Conservation (phyloP, 805 yeast genomes). For the Pichia eremophila region DNA sequence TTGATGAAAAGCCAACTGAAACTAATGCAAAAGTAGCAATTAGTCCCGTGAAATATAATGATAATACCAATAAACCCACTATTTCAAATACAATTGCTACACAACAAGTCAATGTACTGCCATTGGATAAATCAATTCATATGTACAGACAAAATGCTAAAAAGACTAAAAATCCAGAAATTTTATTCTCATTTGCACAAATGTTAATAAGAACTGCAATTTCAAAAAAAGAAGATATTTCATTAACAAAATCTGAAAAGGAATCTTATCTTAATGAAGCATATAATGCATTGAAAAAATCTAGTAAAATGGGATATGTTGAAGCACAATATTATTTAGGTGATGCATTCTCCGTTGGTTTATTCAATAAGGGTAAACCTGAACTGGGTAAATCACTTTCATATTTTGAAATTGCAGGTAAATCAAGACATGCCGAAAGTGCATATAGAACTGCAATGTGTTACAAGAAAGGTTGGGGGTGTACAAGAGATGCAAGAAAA, state of each 20-base stretch:
- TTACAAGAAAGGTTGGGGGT: conserved; percentile 90
- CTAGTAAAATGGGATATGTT: conserved; percentile 31
- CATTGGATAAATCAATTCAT: conserved; percentile 59
- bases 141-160: conserved; percentile 80
- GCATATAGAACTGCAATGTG: conserved; percentile 88
- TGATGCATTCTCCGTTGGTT: conserved; percentile 84
- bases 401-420: conserved; percentile 82
- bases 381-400: conserved; percentile 69
- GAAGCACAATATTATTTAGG: conserved; percentile 90
- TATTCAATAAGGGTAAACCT: conserved; percentile 52
- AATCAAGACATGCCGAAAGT: conserved; percentile 85
- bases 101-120: conserved; percentile 22
- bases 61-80: not conserved
- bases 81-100: not conserved
- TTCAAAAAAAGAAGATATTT: conserved; percentile 6
- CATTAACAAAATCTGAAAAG: conserved; percentile 27
- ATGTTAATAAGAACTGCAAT: conserved; percentile 40
- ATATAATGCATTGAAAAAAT: conserved; percentile 39
- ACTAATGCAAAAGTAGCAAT: too few relatives aligned
- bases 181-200: conserved; percentile 86
- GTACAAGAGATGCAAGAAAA: conserved; percentile 77
- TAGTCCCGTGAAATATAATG: too few relatives aligned
- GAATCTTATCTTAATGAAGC: conserved; percentile 71
- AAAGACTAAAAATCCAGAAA: conserved; percentile 73
- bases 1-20: too few relatives aligned